Percentiles rank a stretch among this genome's conserved stretches.
phyloP scores from a whole-genome alignment of 2,329 filamentous ascomycete genomes.

The Xylariaceae sp. region DNA sequence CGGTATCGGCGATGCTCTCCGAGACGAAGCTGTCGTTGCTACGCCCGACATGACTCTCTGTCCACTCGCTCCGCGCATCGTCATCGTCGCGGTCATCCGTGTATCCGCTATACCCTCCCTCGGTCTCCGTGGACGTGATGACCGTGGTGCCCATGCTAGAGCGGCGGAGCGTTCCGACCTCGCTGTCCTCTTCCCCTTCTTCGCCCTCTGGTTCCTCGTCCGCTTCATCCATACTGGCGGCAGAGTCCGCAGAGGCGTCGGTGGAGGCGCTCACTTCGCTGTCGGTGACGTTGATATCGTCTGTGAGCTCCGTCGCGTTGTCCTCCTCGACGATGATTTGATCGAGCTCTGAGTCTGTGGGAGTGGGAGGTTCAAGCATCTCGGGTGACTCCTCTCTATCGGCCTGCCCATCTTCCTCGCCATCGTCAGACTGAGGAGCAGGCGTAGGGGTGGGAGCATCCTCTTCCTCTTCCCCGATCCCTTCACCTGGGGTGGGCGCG shows the following conservation, averaged over 20 bases:
- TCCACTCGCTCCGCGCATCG: conserved; percentile 44
- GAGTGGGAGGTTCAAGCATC: conserved; percentile 9
- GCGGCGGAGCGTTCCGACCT: conserved; percentile 46
- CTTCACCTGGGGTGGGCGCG: conserved; percentile 19
- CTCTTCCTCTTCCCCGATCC: not conserved
- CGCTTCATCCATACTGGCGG: too few relatives aligned
- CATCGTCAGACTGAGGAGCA: not conserved
- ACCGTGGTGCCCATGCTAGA: conserved; percentile 46
- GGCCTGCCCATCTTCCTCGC: not conserved
- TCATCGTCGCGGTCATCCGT: conserved; percentile 17
- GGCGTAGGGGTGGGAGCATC: conserved; percentile 19
- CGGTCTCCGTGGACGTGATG: conserved; percentile 30
- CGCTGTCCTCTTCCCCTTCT: conserved; percentile 33
- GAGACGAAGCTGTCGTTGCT: conserved; percentile 23
- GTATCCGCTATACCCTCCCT: conserved; percentile 7
- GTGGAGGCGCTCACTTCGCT: too few relatives aligned
- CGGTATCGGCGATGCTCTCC: conserved; percentile 25
- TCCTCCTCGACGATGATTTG: not conserved
- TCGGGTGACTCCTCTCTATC: not conserved
- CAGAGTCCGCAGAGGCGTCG: too few relatives aligned
- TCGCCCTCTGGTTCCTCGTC: not conserved
- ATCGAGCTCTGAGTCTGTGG: not conserved
- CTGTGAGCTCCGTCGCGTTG: not conserved
- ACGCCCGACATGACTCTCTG: conserved; percentile 36
- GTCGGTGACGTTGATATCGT: not conserved